Percentiles rank a stretch among this genome's conserved stretches.
Conservation (phyloP, 108 stramenopile genomes). For the Fragilaria crotonensis region DNA sequence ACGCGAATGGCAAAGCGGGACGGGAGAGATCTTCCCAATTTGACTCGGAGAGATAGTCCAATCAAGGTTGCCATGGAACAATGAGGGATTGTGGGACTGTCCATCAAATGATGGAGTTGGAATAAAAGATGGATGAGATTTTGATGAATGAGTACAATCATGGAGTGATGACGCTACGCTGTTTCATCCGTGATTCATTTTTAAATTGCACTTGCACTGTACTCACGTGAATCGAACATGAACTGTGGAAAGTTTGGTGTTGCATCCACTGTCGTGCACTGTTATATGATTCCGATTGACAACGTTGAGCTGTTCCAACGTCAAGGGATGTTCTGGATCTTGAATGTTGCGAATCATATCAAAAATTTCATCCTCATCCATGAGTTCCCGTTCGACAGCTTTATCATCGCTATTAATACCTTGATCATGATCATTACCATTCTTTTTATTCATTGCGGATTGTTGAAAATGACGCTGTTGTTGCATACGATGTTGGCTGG, state of each 20-base stretch:
- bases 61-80: slow-evolving; percentile 99
- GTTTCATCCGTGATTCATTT: not conserved
- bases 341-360: slow-evolving; percentile 94
- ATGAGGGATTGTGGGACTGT: slow-evolving; percentile 82
- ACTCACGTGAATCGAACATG: slow-evolving; percentile 57
- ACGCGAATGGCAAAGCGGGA: slow-evolving; percentile 85
- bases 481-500: not conserved
- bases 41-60: slow-evolving; percentile 92
- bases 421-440: not conserved
- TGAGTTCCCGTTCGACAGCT: slow-evolving; percentile 24
- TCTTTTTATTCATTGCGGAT: not conserved
- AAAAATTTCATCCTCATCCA: slow-evolving; percentile 85
- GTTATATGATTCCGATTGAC: slow-evolving; percentile 60
- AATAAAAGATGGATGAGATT: too few relatives aligned
- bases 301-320: slow-evolving; percentile 95
- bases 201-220: not conserved
- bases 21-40: slow-evolving; percentile 88
- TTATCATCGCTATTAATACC: slow-evolving; percentile 1
- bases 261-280: too few relatives aligned
- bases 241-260: slow-evolving; percentile 43
- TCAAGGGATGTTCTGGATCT: slow-evolving; percentile 98
- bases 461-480: not conserved
- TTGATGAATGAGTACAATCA: too few relatives aligned
- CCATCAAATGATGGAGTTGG: not conserved
- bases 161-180: not conserved